Evolutionary conservation across 2,329 filamentous ascomycete species (phyloP).

Genomic region (Nothopassalora personata): DNA sequence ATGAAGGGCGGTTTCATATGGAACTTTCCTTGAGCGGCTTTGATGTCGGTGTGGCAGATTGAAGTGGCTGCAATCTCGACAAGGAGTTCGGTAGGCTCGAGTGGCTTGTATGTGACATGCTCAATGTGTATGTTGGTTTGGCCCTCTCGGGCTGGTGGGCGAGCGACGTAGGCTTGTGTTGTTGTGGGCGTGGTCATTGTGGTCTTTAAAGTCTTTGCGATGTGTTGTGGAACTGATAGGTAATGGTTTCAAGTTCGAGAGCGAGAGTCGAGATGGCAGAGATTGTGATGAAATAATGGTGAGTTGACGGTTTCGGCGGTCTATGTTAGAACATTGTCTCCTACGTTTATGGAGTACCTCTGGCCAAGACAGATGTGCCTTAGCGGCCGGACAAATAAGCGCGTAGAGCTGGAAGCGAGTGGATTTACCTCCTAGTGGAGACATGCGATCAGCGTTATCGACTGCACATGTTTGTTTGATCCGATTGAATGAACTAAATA

Average conservation of each 20-base stretch:
- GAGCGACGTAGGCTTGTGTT: slow-evolving; percentile 22
- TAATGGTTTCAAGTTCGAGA: no score
- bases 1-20: slow-evolving; percentile 22
- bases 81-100: slow-evolving; percentile 13
- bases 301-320: no score
- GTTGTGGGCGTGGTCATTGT: slow-evolving; percentile 7
- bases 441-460: background rate
- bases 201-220: background rate
- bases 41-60: slow-evolving; percentile 21
- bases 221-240: no score
- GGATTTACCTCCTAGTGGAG: no score
- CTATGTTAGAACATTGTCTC: no score
- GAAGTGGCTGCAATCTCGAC: slow-evolving; percentile 20
- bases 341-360: no score
- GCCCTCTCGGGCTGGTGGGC: slow-evolving; percentile 2
- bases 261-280: no score
- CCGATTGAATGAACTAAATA: background rate
- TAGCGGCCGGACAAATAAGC: background rate
- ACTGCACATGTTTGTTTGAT: background rate
- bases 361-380: background rate
- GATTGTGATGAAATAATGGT: no score
- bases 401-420: background rate
- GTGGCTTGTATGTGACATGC: slow-evolving; percentile 12
- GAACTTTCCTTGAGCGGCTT: slow-evolving; percentile 19
- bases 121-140: slow-evolving; percentile 9